Evolutionary conservation across 768 basidiomycete genomes (phyloP).

Genomic region (Hydnomerulius pinastri): DNA sequence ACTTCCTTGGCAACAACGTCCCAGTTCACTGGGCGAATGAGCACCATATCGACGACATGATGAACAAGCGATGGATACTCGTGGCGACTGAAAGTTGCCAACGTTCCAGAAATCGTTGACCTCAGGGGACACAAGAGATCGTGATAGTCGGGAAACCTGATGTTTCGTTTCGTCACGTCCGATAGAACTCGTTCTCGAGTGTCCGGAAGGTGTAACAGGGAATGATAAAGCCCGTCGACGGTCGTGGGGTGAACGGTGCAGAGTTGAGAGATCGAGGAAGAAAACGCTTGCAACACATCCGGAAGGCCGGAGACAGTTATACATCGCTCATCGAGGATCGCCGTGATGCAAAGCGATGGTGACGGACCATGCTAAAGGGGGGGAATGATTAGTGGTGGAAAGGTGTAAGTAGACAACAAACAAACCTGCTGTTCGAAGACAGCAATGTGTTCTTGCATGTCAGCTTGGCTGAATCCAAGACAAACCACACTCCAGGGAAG

Average conservation of each 20-base stretch:
- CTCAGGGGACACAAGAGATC: conserved; percentile 52
- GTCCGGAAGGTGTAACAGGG: conserved; percentile 15
- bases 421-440: conserved; percentile 25
- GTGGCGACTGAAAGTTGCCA: conserved; percentile 26
- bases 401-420: background rate
- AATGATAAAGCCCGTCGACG: conserved; percentile 58
- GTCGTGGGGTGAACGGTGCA: conserved; percentile 44
- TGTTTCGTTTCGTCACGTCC: conserved; percentile 45
- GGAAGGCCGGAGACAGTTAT: conserved; percentile 63
- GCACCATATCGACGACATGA: conserved; percentile 40
- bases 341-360: conserved; percentile 47
- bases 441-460: conserved; percentile 26
- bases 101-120: conserved; percentile 46
- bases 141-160: conserved; percentile 50
- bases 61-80: conserved; percentile 36
- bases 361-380: conserved; percentile 13
- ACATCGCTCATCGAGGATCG: conserved; percentile 47
- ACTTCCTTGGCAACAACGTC: conserved; percentile 39
- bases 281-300: conserved; percentile 47
- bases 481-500: conserved; percentile 51
- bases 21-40: conserved; percentile 57
- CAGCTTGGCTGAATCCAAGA: conserved; percentile 30
- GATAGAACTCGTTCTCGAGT: conserved; percentile 43
- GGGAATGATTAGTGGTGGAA: background rate
- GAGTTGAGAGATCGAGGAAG: conserved; percentile 34